These are phyloP conservation scores for Pseudocercospora crystallina DNA, from an alignment of 2,329 filamentous ascomycete genomes.

Conservation along the genomic window DNA sequence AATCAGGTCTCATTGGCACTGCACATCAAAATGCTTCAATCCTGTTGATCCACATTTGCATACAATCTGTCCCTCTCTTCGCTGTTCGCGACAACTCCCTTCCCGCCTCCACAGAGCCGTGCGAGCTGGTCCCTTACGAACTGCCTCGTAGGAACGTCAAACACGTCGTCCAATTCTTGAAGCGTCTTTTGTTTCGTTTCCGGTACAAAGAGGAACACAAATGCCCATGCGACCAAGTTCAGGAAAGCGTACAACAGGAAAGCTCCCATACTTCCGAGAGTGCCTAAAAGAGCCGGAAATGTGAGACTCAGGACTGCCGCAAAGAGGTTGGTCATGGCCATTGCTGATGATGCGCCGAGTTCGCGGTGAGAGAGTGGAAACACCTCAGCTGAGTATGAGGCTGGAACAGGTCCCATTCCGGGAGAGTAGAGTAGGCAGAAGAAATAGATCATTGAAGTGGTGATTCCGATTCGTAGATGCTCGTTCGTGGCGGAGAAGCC, in stretches of 20 bases:
- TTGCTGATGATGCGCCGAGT: slow-evolving; percentile 49
- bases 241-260: slow-evolving; percentile 57
- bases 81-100: no score
- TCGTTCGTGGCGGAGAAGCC: slow-evolving; percentile 35
- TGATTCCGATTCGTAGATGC: slow-evolving; percentile 12
- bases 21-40: no score
- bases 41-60: no score
- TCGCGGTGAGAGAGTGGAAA: slow-evolving; percentile 48
- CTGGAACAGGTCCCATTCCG: slow-evolving; percentile 42
- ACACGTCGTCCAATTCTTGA: slow-evolving; percentile 52
- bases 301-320: slow-evolving; percentile 38
- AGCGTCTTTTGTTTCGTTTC: slow-evolving; percentile 51
- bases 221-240: slow-evolving; percentile 55
- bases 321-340: slow-evolving; percentile 56
- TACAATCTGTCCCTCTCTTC: no score
- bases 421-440: slow-evolving; percentile 55
- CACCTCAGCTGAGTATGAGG: slow-evolving; percentile 45
- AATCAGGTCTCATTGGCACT: no score
- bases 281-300: slow-evolving; percentile 49
- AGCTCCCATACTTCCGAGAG: slow-evolving; percentile 53
- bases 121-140: slow-evolving; percentile 23
- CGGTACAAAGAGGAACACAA: slow-evolving; percentile 46
- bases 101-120: no score
- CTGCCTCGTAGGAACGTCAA: slow-evolving; percentile 48
- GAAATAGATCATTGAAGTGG: slow-evolving; percentile 47